phyloP scores from a whole-genome alignment of 805 yeast genomes.

The Yarrowia osloensis region DNA sequence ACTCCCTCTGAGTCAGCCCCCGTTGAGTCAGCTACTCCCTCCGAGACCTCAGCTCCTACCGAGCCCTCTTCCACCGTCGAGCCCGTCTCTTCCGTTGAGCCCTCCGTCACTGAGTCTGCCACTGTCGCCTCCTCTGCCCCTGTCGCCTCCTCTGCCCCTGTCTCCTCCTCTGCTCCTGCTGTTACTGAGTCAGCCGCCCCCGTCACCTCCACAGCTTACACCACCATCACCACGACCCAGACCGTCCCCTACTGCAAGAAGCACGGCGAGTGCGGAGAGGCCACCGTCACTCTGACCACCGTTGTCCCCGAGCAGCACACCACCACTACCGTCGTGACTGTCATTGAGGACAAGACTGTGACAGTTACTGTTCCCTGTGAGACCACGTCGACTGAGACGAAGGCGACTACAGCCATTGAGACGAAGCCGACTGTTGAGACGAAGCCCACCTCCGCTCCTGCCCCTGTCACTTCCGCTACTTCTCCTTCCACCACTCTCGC shows the following conservation, averaged over 20 bases:
- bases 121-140: neutral
- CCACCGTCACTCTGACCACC: conserved; percentile 7
- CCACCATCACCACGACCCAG: neutral
- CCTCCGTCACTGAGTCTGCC: neutral
- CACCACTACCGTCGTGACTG: conserved; percentile 2
- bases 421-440: no score
- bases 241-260: neutral
- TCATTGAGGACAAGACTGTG: neutral
- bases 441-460: neutral
- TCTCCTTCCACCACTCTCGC: no score
- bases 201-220: neutral
- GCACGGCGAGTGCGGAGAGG: neutral
- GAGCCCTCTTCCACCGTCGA: no score
- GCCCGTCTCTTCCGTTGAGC: neutral
- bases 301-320: conserved; percentile 4
- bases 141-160: neutral
- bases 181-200: no score
- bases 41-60: neutral
- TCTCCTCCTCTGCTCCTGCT: neutral
- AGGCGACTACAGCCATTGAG: no score
- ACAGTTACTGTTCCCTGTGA: neutral
- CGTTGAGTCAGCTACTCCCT: neutral
- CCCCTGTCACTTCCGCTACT: neutral
- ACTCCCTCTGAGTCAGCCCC: no score
- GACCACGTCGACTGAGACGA: neutral